A percentile compares a stretch with the other conserved stretches of the same genome.
These are phyloP conservation scores for Leucogyrophana mollusca DNA, from an alignment of 768 basidiomycete genomes.

Conservation along the genomic window DNA sequence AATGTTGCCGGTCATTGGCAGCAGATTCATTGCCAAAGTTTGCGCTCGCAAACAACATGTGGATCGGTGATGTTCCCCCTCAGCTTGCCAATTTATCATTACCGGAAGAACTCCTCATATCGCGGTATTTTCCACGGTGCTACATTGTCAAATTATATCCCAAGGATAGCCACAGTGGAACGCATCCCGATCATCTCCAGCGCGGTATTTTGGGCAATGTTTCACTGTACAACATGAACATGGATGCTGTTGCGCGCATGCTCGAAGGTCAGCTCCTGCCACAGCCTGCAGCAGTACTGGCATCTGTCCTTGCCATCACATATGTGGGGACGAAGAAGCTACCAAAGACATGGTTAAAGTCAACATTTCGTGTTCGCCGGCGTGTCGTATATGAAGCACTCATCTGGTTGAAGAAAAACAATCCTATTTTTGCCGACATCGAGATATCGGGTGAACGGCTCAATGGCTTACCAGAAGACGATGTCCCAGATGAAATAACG, in stretches of 20 bases:
- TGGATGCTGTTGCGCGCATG: slow-evolving; percentile 18
- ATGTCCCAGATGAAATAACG: slow-evolving; percentile 29
- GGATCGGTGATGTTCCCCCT: slow-evolving; percentile 35
- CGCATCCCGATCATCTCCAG: slow-evolving; percentile 17
- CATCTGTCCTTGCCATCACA: slow-evolving; percentile 28
- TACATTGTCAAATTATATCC: slow-evolving; percentile 39
- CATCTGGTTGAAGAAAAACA: slow-evolving; percentile 32
- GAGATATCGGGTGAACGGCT: slow-evolving; percentile 18
- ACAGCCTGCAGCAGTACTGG: slow-evolving; percentile 16
- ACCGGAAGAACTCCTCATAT: slow-evolving; percentile 35
- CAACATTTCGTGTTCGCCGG: slow-evolving; percentile 23
- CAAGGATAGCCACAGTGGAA: slow-evolving; percentile 14
- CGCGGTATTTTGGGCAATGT: slow-evolving; percentile 33
- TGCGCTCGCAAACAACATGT: slow-evolving; percentile 37
- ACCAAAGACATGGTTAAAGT: slow-evolving; percentile 16
- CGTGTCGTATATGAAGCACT: slow-evolving; percentile 22
- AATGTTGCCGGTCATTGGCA: not conserved
- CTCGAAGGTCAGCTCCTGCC: slow-evolving; percentile 26
- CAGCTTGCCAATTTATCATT: slow-evolving; percentile 28
- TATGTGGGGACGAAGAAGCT: slow-evolving; percentile 25
- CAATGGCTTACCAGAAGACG: slow-evolving; percentile 26
- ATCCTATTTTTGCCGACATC: slow-evolving; percentile 23
- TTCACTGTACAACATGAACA: slow-evolving; percentile 26
- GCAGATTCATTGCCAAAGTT: slow-evolving; percentile 12
- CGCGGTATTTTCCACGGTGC: slow-evolving; percentile 27